Evolutionary conservation across 257 asterid genomes (phyloP).

Genomic region (Sherardia arvensis): DNA sequence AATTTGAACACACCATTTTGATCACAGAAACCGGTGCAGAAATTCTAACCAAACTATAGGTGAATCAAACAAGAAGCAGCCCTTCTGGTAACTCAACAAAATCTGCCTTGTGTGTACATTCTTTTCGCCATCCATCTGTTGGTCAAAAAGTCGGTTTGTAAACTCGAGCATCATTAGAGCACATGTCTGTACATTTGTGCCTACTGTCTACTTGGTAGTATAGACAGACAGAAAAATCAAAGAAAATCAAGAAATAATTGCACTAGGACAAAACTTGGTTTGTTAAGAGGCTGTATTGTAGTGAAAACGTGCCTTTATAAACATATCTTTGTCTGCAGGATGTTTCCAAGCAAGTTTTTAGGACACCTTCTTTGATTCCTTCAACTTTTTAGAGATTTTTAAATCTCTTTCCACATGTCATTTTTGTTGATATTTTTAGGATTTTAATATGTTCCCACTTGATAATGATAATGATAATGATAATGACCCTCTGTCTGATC

Average conservation of each 20-base stretch:
- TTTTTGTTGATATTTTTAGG: neutral
- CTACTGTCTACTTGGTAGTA: neutral
- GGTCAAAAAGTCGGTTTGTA: neutral
- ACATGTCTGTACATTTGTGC: neutral
- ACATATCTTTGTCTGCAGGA: neutral
- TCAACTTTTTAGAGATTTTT: neutral
- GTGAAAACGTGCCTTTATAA: neutral
- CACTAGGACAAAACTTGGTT: neutral
- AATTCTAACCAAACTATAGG: slow-evolving; percentile 58
- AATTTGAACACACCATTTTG: slow-evolving; percentile 91
- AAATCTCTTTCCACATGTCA: neutral
- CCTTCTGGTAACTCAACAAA: slow-evolving; percentile 1
- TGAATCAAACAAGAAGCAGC: neutral
- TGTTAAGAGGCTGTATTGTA: neutral
- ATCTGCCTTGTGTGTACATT: neutral
- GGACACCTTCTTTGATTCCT: neutral
- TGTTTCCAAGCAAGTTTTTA: neutral
- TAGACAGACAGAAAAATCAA: neutral
- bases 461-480: no score
- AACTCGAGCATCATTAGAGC: neutral
- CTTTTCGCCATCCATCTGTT: neutral
- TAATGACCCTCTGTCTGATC: neutral
- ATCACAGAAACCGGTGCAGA: slow-evolving; percentile 86
- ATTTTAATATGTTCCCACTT: neutral
- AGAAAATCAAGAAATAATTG: neutral